phyloP scores from a whole-genome alignment of 306 rosid genomes.

The Luffa acutangula region DNA sequence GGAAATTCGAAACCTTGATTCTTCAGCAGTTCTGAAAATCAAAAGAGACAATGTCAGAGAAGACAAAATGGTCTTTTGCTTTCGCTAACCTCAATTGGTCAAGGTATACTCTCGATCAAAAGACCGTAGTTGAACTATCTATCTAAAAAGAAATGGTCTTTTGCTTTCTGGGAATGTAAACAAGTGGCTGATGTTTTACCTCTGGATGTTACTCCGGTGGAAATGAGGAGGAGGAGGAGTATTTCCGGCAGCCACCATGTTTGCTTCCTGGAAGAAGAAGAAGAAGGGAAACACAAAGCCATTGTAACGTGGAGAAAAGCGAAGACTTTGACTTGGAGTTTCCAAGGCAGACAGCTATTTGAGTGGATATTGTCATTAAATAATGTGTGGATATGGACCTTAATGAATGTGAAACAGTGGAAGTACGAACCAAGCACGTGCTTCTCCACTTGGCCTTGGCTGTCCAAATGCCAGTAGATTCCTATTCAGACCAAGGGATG shows the following conservation, averaged over 20 bases:
- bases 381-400: background rate
- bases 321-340: slow-evolving; percentile 6
- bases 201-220: slow-evolving; percentile 17
- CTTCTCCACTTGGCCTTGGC: background rate
- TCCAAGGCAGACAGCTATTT: background rate
- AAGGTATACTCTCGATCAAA: too few species aligned
- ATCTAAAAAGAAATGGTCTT: background rate
- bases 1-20: slow-evolving; percentile 27
- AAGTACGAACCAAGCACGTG: background rate
- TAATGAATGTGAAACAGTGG: background rate
- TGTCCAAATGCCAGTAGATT: background rate
- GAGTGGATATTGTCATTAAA: background rate
- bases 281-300: background rate
- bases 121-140: too few species aligned
- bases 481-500: background rate
- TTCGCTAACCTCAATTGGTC: too few species aligned
- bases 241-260: slow-evolving; percentile 13
- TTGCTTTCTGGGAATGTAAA: background rate
- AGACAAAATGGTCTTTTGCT: background rate
- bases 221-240: slow-evolving; percentile 8
- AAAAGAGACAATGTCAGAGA: background rate
- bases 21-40: slow-evolving; percentile 18
- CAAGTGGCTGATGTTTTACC: slow-evolving; percentile 11
- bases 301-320: background rate
- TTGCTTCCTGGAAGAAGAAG: slow-evolving; percentile 1